Evolutionary conservation across 2,329 filamentous ascomycete genomes (phyloP).

Genomic region (Cladosporium sp.): DNA sequence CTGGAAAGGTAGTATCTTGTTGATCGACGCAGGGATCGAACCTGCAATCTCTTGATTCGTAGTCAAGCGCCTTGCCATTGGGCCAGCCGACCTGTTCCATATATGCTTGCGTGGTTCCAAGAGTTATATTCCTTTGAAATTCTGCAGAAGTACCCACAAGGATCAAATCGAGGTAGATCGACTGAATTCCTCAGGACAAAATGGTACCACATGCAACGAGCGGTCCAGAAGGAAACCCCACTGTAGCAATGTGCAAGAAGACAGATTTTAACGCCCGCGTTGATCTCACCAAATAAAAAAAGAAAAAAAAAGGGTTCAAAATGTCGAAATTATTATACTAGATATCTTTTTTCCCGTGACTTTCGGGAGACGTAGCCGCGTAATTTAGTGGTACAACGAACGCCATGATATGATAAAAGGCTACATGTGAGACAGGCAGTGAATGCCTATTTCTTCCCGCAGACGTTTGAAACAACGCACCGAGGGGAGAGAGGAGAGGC

Average conservation of each 20-base stretch:
- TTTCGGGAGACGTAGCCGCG: slow-evolving; percentile 1
- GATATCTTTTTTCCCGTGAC: not conserved
- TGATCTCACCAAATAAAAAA: not conserved
- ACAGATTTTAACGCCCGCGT: not conserved
- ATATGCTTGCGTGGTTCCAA: too few species aligned
- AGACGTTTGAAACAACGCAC: not conserved
- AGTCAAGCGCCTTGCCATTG: slow-evolving; percentile 61
- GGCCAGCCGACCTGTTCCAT: slow-evolving; percentile 40
- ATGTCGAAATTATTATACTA: slow-evolving; percentile 1
- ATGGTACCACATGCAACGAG: too few species aligned
- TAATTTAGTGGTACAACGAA: slow-evolving; percentile 4
- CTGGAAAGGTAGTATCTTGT: rapidly evolving
- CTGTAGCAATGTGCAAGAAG: not conserved
- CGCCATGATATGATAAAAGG: not conserved
- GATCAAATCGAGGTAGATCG: too few species aligned
- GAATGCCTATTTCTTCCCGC: not conserved
- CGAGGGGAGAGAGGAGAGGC: not conserved
- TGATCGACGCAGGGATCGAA: slow-evolving; percentile 22
- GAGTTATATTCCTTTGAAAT: too few species aligned
- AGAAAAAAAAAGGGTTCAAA: too few species aligned
- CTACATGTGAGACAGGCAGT: not conserved
- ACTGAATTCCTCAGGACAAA: too few species aligned
- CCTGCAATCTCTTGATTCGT: slow-evolving; percentile 37
- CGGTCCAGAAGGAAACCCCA: too few species aligned
- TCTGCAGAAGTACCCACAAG: too few species aligned